A percentile compares a stretch with the other conserved stretches of the same genome.
phyloP scores from a whole-genome alignment of 176 grass and related monocot species.

The Coix lacrymajobi region DNA sequence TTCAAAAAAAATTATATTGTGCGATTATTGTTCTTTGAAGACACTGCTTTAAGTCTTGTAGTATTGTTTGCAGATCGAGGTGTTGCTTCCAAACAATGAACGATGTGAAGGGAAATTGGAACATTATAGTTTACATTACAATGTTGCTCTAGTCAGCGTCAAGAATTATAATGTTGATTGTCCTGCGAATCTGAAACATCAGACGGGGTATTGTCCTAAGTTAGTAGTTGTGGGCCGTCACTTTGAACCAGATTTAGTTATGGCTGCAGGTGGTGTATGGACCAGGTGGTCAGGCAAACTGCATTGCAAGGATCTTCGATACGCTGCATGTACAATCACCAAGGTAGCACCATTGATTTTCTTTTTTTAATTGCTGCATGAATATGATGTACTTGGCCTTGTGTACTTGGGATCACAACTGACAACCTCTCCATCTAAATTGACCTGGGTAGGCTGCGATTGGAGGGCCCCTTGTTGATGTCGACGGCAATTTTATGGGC shows the following conservation, averaged over 20 bases:
- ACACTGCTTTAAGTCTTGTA: too few relatives aligned
- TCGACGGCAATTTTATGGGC: neutral
- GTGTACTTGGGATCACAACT: neutral
- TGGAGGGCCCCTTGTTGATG: conserved; percentile 5
- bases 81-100: too few relatives aligned
- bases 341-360: neutral
- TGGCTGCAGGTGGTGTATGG: neutral
- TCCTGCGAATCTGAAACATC: neutral
- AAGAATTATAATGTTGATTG: neutral
- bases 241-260: neutral
- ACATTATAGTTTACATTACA: neutral
- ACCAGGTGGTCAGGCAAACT: neutral
- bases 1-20: too few relatives aligned
- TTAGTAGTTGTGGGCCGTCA: neutral
- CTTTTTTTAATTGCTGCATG: neutral
- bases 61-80: too few relatives aligned
- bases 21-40: too few relatives aligned
- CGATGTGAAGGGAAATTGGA: neutral
- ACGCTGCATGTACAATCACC: neutral
- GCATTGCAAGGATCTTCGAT: neutral
- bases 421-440: neutral
- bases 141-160: neutral
- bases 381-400: neutral
- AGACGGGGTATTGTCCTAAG: neutral
- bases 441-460: neutral